Evolutionary conservation across 176 grass and related monocot species (phyloP), one percentile per base, ranked within the genome.

Genomic region (Leersia perrieri): DNA sequence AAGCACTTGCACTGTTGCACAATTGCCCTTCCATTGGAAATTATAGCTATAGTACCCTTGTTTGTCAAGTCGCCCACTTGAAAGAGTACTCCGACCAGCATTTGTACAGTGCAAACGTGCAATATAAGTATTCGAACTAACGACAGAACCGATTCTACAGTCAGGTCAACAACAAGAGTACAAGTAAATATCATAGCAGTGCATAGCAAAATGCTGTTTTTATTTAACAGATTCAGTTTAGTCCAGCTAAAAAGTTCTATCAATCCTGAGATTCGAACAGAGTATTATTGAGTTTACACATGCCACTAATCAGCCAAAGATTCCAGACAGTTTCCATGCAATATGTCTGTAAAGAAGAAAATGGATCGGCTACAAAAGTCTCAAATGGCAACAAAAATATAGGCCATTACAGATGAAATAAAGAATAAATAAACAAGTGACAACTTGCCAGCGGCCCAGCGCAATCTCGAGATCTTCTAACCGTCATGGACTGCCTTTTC

Each of bases 271-370:
- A 51, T 30, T 66, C 27, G 7, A 16, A 18, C 33, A 26, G 15
- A 20, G 49, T 66, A 85, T 89, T 34, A 89, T 85, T 76, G 58
- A 64, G 70, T 75, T 70, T 55, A 71, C n/a, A 81, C 87, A 58
- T 85, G 87, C 55, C 63, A 81, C 70, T 55, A 71, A 16, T 84
- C 69, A 53, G 38, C 63, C 25, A 40, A 41, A 76, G 72, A 77
- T 85, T 81, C 77, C 27, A 81, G 34, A 71, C 25, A 58, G 16
- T 70, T 65, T 34, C 10, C 42, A 64, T 20, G 58, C 2, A 55
- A 40, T 77, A 33, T 49, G 23, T 25, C n/a, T 63, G 11, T 65
- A 20, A 62, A 16, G 8, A 71, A 39, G 18, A 32, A 0, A 35
- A 13, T 14, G 27, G 1, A 27, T 3, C 58, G 42, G 44, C 34